Evolutionary conservation across 805 yeast genomes (phyloP).

Genomic region (Candida insectorum): DNA sequence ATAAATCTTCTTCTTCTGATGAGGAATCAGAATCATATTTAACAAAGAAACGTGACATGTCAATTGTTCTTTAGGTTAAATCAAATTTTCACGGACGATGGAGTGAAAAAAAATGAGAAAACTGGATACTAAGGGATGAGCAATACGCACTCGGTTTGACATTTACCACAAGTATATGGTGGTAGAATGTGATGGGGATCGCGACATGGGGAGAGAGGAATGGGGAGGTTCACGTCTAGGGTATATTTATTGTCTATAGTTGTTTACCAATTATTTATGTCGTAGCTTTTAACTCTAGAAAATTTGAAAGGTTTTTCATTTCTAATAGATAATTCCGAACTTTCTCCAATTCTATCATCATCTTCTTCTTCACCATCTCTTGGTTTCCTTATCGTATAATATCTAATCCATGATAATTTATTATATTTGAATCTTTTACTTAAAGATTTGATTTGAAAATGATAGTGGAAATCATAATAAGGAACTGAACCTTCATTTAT

Average conservation of each 20-base stretch:
- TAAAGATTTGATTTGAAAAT: constrained; percentile 53
- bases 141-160: too few relatives aligned
- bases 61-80: constrained; percentile 5
- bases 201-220: too few relatives aligned
- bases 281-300: constrained; percentile 52
- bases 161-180: constrained; percentile 5
- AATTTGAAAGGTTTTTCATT: constrained; percentile 82
- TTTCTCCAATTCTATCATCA: constrained; percentile 50
- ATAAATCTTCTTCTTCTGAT: constrained; percentile 49
- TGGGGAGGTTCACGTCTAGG: too few relatives aligned
- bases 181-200: too few relatives aligned
- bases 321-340: constrained; percentile 48
- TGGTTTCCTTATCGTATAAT: constrained; percentile 51
- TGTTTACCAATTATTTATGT: constrained; percentile 5
- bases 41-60: constrained; percentile 89
- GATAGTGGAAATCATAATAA: constrained; percentile 61
- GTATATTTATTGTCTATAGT: constrained; percentile 10
- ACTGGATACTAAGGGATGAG: too few relatives aligned
- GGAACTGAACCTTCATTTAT: constrained; percentile 58
- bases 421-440: constrained; percentile 62
- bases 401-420: constrained; percentile 67
- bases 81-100: constrained; percentile 27
- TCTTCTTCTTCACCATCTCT: constrained; percentile 36
- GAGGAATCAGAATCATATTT: constrained; percentile 58
- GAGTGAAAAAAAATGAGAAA: constrained; percentile 14